Evolutionary conservation across 257 asterid species (phyloP).

Genomic region (Avicennia marina): DNA sequence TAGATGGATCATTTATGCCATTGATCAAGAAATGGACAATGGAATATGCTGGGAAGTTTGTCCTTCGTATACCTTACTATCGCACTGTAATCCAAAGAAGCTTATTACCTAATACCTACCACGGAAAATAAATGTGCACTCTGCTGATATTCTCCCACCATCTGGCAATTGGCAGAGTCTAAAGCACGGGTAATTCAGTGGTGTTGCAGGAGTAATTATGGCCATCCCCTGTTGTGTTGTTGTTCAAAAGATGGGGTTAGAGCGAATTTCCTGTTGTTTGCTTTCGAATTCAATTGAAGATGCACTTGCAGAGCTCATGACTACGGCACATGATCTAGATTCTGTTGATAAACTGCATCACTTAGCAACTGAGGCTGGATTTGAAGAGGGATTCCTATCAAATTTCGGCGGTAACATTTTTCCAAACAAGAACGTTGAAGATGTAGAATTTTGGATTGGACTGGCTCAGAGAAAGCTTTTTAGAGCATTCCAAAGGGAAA

Average conservation of each 20-base stretch:
- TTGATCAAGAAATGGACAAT: conserved; percentile 78
- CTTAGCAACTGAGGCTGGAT: conserved; percentile 78
- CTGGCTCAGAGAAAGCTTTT: conserved; percentile 60
- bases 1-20: conserved; percentile 57
- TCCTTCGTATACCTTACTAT: no score
- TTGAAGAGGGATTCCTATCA: conserved; percentile 57
- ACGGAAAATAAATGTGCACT: not conserved
- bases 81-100: no score
- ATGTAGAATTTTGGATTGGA: conserved; percentile 72
- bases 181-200: conserved; percentile 55
- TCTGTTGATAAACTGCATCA: conserved; percentile 55
- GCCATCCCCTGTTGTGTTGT: conserved; percentile 72
- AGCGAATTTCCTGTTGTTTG: conserved; percentile 36
- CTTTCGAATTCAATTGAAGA: conserved; percentile 37
- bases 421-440: conserved; percentile 51
- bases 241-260: conserved; percentile 42
- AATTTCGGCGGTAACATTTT: conserved; percentile 67
- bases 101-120: no score
- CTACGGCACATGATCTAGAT: conserved; percentile 40
- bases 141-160: not conserved
- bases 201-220: conserved; percentile 78
- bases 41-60: conserved; percentile 80
- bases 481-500: conserved; percentile 44
- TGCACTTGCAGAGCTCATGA: conserved; percentile 56
- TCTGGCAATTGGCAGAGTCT: not conserved